Base-by-base conservation (phyloP, 202 grass and related monocot species). In the Setaria italica region DNA sequence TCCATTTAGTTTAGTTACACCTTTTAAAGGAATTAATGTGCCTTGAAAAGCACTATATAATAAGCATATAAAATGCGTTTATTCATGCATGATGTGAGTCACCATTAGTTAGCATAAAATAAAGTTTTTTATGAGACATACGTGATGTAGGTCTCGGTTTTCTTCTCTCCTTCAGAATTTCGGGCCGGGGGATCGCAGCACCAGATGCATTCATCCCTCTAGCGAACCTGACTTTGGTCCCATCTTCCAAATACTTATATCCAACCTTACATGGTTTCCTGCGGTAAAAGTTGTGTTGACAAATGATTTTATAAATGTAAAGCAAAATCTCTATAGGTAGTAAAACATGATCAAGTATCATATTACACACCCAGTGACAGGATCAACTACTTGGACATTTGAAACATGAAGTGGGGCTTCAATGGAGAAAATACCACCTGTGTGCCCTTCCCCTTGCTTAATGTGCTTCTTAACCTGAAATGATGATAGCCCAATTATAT, bases 371-470 rank as follows among this genome's bases (percentile, higher is more conserved):
- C 95, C 89, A 25, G 89, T 92, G 58, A 91, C 93, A 10, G 95
- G 95, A 12, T 98, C 93, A 80, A 94, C 62, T 81, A 95, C 95
- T 90, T 95, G 91, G 63, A 95, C 95, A 86, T 95, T 98, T 53
- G 95, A 98, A 83, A 98, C 95, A 92, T 98, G 95, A 92, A 98
- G 95, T 35, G 93, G 95, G 76, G 95, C 93, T 90, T 98, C 93
- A 69, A 95, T 95, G 30, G 93, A 95, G 87, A 95, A 98, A 67
- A 98, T 98, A 41, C 92, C 93, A 54, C 95, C 91, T 51, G 79
- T 83, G 75, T 95, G 91, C 25, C 95, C 95, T 77, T 95, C 92
- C 32, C 95, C 95, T 77, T 98, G 93, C 76, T 95, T 95, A 67
- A 94, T 98, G 85, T 98, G 95, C 19, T 98, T 98, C 71, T 99